Evolutionary conservation across 768 basidiomycete genomes (phyloP), one percentile per base, ranked within the genome.

Genomic region (Macrolepiota fuliginosa): DNA sequence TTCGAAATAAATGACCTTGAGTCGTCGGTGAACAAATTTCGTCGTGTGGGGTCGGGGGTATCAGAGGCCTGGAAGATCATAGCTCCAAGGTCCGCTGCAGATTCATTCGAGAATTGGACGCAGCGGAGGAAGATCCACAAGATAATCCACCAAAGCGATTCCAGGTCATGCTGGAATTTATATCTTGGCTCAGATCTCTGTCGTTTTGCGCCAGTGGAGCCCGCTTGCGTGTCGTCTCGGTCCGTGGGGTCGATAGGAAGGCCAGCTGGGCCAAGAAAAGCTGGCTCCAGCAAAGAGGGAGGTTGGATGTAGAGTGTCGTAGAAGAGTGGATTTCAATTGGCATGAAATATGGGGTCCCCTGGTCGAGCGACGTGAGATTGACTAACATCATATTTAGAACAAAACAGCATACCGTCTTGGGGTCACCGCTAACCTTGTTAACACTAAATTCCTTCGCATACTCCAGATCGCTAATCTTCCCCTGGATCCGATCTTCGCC

Each of bases 391-490:
- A 17, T 11, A 12, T n/a, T 6, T 40, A 12, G 15, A 47, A 47
- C 1, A 19, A 19, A 15, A 46, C 22, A 12, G 6, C 4, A 22
- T 47, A 55, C 60, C 17, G 53, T 54, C 17, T 54, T 61, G 0
- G 39, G 19, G 12, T 46, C 61, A 10, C 9, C 32, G 4, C 42
- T n/a, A 13, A 24, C 22, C 5, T 11, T 29, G n/a, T 1, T 32
- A 2, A 25, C 11, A 12, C 45, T 29, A 40, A 37, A 62, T 9
- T 29, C 19, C 24, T 55, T 62, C 2, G 61, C 54, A 24, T 55
- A 62, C 24, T 62, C 61, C 19, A 62, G 40, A 22, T 62, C 61
- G 13, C 40, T 29, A 13, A 62, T 13, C 19, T 62, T 62, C 17
- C 45, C 54, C 10, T 25, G 17, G 5, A 9, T 11, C 2, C 5